Base-by-base conservation (phyloP, 106 monocot genomes). In the Platanthera zijinensis region DNA sequence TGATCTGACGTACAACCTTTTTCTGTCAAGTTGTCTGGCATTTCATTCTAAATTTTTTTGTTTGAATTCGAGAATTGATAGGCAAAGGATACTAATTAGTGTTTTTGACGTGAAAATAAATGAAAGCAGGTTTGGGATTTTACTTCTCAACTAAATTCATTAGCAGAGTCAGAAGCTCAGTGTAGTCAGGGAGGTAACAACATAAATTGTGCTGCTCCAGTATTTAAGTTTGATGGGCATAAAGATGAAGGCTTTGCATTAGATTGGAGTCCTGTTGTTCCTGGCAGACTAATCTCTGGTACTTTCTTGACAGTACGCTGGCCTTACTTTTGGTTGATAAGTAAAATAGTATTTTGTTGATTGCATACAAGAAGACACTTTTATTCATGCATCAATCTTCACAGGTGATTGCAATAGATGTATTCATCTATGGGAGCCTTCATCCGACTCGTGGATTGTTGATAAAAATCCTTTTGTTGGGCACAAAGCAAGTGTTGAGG, bases 221-320 rank as follows among this genome's bases (percentile, higher is more conserved):
- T 97, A 72, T 62, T 87, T 57, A 91, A 84, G 19, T 93, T 91
- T 86, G 79, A 75, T 75, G 93, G 91, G 11, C 91, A 93, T 81
- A 89, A 86, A 79, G 79, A 84, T 76, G 96, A 97, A 85, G 96
- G 96, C 22, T 97, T 84, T 88, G 91, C 89, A 54, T 89, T 97
- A 76, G 96, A 97, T 70, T 97, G 96, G 96, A 97, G 89, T 88
- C 89, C 93, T 63, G 72, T 91, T 81, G 87, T 93, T 82, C 80
- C 93, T 78, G 96, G 96, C 76, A 89, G 96, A 76, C 93, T 97
- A 71, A 84, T 93, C 53, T 86, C 96, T 80, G 96, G 96, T 97
- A 84, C 73, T 32, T 30, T 25, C 28, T 39, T 39, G 22, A 67
- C 7, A 39, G 30, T 17, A 48, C 15, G 17, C 48, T 48, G 3